phyloP scores from a whole-genome alignment of 257 asterid genomes.

The Solanum dulcamara region DNA sequence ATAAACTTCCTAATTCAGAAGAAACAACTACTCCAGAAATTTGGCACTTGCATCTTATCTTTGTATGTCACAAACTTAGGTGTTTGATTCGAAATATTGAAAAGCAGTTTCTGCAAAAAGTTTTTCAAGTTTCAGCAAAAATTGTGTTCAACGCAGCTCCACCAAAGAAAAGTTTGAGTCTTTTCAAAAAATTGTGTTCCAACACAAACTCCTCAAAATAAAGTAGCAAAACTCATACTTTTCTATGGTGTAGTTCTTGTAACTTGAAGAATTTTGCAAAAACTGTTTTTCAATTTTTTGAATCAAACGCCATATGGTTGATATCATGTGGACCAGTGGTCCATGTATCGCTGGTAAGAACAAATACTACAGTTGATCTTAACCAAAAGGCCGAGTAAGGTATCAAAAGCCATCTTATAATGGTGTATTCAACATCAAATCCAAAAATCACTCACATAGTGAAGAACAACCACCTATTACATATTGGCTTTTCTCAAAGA shows the following conservation, averaged over 20 bases:
- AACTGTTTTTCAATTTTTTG: neutral
- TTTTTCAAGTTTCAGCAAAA: neutral
- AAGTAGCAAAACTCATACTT: neutral
- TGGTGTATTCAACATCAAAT: neutral
- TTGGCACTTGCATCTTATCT: neutral
- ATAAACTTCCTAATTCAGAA: neutral
- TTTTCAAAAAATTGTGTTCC: neutral
- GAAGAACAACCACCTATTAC: neutral
- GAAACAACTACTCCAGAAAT: neutral
- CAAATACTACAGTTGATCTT: conserved; percentile 32
- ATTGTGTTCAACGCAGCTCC: neutral
- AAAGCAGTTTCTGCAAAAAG: neutral
- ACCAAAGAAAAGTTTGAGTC: neutral
- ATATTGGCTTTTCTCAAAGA: neutral
- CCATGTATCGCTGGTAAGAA: conserved; percentile 19
- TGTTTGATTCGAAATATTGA: neutral
- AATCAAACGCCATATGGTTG: neutral
- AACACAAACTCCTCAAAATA: neutral
- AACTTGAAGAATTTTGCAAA: neutral
- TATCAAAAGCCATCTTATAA: neutral
- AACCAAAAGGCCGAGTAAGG: conserved; percentile 27
- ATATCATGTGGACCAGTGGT: neutral
- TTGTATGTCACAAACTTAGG: neutral
- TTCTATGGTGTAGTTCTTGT: neutral
- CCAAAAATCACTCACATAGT: neutral